These are phyloP conservation scores for Emericellopsis cladophorae DNA, from an alignment of 2,329 filamentous ascomycete species.

Conservation along the genomic window DNA sequence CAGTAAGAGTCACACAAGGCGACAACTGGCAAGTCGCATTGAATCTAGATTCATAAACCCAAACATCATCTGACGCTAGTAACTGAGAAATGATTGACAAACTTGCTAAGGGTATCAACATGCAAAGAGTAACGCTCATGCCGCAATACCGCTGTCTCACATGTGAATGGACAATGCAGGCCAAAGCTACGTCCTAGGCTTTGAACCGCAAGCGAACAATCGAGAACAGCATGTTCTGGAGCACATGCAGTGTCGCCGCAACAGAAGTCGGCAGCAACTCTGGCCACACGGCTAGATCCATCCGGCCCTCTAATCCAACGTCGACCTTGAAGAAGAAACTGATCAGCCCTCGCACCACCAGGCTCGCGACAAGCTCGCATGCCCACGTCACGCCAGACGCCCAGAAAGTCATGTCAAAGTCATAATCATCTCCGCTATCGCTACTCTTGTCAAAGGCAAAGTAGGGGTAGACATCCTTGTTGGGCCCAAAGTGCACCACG, in stretches of 20 bases:
- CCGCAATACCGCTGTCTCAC: too few species aligned
- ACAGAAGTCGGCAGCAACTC: constrained; percentile 54
- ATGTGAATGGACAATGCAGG: too few species aligned
- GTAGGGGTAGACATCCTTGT: constrained; percentile 57
- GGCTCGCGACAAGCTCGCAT: constrained; percentile 50
- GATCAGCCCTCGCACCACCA: constrained; percentile 46
- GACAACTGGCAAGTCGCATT: too few species aligned
- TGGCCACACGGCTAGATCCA: constrained; percentile 53
- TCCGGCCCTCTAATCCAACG: constrained; percentile 50
- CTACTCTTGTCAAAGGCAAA: constrained; percentile 45
- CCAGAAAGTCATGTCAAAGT: constrained; percentile 50
- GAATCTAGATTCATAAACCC: too few species aligned
- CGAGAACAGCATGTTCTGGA: constrained; percentile 62
- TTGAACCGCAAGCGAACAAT: constrained; percentile 52
- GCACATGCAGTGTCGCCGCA: constrained; percentile 52
- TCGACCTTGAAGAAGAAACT: constrained; percentile 46
- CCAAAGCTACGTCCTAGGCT: neutral
- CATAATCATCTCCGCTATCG: constrained; percentile 35
- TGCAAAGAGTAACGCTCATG: too few species aligned
- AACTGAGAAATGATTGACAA: too few species aligned
- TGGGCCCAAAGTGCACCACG: constrained; percentile 53
- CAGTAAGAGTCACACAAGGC: too few species aligned
- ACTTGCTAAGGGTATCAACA: too few species aligned
- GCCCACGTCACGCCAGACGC: constrained; percentile 53
- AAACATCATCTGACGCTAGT: too few species aligned